Evolutionary conservation across 306 rosid species (phyloP).

Genomic region (Prunus armeniaca): DNA sequence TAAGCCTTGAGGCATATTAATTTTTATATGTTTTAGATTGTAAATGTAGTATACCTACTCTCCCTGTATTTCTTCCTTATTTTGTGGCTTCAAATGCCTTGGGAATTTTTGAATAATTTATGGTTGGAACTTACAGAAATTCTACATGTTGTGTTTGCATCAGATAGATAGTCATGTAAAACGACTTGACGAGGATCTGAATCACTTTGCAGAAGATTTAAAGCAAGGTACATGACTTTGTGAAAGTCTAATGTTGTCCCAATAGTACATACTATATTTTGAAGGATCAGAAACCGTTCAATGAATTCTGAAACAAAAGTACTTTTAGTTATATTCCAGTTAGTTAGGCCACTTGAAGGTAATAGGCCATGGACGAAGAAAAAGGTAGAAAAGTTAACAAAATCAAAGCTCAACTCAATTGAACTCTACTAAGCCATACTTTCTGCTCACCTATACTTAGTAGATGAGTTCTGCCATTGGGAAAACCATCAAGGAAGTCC

Average conservation of each 20-base stretch:
- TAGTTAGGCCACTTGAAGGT: neutral
- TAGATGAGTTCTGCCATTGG: neutral
- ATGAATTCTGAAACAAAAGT: neutral
- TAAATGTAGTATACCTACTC: too few relatives aligned
- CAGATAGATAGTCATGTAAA: slow-evolving; percentile 96
- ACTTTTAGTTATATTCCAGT: neutral
- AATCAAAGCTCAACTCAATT: neutral
- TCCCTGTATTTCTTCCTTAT: neutral
- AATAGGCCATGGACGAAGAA: neutral
- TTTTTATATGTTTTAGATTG: too few relatives aligned
- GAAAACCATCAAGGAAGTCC: too few relatives aligned
- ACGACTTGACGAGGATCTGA: slow-evolving; percentile 93
- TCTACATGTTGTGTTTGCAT: slow-evolving; percentile 33
- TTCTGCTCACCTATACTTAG: neutral
- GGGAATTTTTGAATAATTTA: neutral
- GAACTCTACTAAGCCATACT: neutral
- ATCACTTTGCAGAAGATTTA: slow-evolving; percentile 87
- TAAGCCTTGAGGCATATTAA: too few relatives aligned
- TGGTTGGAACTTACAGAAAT: slow-evolving; percentile 20
- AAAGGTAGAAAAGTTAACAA: neutral
- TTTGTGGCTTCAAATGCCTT: slow-evolving; percentile 1
- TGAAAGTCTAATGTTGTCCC: neutral
- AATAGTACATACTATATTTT: neutral
- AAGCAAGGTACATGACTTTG: slow-evolving; percentile 71
- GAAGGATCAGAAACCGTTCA: neutral